These are phyloP conservation scores for Eruca vesicaria DNA, from an alignment of 441 rosid genomes.

Conservation along the genomic window DNA sequence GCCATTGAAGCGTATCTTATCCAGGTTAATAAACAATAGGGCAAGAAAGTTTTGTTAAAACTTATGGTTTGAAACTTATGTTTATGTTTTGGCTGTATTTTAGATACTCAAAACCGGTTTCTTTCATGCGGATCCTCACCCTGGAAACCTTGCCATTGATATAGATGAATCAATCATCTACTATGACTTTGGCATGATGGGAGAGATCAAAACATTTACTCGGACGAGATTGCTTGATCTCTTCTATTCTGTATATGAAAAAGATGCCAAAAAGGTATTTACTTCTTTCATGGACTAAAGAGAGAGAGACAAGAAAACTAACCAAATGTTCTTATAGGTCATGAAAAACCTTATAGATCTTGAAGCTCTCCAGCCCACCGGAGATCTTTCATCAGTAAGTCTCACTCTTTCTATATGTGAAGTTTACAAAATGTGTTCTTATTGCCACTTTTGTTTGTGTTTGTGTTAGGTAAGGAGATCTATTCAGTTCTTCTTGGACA, in stretches of 20 bases:
- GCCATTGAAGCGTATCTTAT: conserved; percentile 91
- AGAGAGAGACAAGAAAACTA: conserved; percentile 15
- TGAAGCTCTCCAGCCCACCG: conserved; percentile 91
- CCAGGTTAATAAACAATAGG: conserved; percentile 51
- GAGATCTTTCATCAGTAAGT: conserved; percentile 84
- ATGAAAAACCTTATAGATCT: conserved; percentile 79
- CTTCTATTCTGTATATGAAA: conserved; percentile 87
- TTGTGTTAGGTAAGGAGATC: conserved; percentile 86
- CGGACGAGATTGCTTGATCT: conserved; percentile 82
- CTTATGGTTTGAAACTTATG: conserved; percentile 13
- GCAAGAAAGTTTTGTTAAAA: not conserved
- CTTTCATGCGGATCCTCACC: conserved; percentile 99
- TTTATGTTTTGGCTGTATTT: conserved; percentile 17
- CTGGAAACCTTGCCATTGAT: conserved; percentile 93
- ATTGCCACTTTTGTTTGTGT: conserved; percentile 9
- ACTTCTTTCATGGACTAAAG: conserved; percentile 1
- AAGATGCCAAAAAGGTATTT: conserved; percentile 87
- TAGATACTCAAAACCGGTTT: conserved; percentile 93
- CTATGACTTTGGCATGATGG: conserved; percentile 99
- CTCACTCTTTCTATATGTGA: conserved; percentile 14
- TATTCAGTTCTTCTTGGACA: conserved; percentile 88
- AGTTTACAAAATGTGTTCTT: conserved; percentile 2
- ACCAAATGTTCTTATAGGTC: conserved; percentile 55
- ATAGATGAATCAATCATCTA: conserved; percentile 76
- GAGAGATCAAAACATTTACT: conserved; percentile 90